Evolutionary conservation across 1,284 basidiomycete genomes (phyloP).

Genomic region (Cerioporus squamosus): DNA sequence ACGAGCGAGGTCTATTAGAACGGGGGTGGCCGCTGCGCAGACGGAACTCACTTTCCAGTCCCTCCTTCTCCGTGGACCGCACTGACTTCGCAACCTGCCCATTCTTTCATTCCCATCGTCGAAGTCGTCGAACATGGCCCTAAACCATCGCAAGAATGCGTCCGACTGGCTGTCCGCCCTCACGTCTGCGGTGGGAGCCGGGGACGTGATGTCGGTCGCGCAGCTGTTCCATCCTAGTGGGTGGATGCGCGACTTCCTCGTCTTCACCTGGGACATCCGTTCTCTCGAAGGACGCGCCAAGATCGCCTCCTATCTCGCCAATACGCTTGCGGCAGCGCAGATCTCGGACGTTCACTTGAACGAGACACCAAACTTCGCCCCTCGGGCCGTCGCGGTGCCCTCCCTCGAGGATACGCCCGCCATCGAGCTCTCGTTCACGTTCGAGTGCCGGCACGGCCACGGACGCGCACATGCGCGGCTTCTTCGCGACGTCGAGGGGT

Average conservation of each 20-base stretch:
- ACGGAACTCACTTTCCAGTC: background rate
- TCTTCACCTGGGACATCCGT: slow-evolving; percentile 66
- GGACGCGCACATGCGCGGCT: slow-evolving; percentile 45
- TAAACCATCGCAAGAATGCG: slow-evolving; percentile 32
- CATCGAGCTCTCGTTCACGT: slow-evolving; percentile 40
- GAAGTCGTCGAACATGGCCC: background rate
- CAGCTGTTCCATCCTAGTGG: slow-evolving; percentile 47
- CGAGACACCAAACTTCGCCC: slow-evolving; percentile 30
- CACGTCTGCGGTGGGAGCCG: slow-evolving; percentile 36
- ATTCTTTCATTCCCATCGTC: too few species aligned
- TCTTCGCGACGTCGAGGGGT: slow-evolving; percentile 17
- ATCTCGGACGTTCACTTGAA: slow-evolving; percentile 38
- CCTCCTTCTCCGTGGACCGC: background rate
- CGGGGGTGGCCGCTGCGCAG: too few species aligned
- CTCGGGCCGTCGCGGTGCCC: slow-evolving; percentile 27
- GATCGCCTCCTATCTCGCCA: slow-evolving; percentile 48
- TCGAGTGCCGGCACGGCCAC: slow-evolving; percentile 41
- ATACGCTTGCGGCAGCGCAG: slow-evolving; percentile 30
- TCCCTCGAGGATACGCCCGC: slow-evolving; percentile 16
- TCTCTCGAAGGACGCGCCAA: slow-evolving; percentile 49
- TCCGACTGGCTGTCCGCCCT: slow-evolving; percentile 52
- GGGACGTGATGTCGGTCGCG: slow-evolving; percentile 39
- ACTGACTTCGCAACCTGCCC: too few species aligned
- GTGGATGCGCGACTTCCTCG: slow-evolving; percentile 62
- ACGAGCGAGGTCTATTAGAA: too few species aligned